These are phyloP conservation scores for Monilinia polystroma DNA, from an alignment of 2,329 filamentous ascomycete species.

Conservation along the genomic window DNA sequence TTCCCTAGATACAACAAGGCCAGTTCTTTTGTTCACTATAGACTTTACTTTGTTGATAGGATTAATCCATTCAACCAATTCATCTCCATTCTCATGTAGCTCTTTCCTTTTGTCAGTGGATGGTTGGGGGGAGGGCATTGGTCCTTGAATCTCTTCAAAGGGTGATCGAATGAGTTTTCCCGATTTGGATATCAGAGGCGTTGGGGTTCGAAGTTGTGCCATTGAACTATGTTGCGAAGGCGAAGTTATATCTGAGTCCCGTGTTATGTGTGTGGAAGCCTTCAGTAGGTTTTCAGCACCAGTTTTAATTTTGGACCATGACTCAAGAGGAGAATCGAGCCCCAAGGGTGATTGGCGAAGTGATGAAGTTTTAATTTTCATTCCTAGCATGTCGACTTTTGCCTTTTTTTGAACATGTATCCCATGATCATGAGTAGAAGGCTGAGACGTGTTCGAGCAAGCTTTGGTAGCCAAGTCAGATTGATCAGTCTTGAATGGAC, in stretches of 20 bases:
- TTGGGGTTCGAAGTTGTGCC: not conserved
- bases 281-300: conserved; percentile 28
- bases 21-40: conserved; percentile 56
- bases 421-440: not conserved
- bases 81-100: conserved; percentile 38
- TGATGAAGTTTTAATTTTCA: conserved; percentile 34
- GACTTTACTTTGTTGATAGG: conserved; percentile 54
- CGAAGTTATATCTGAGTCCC: not conserved
- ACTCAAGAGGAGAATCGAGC: conserved; percentile 41
- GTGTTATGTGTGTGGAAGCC: not conserved
- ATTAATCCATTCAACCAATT: conserved; percentile 57
- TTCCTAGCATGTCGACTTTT: conserved; percentile 27
- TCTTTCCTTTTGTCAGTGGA: conserved; percentile 17
- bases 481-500: not conserved
- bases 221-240: not conserved
- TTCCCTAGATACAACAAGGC: conserved; percentile 43
- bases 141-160: conserved; percentile 43
- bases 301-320: conserved; percentile 43
- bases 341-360: conserved; percentile 27
- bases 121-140: not conserved
- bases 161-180: conserved; percentile 48
- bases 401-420: not conserved
- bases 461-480: not conserved
- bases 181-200: conserved; percentile 44
- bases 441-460: not conserved